These are phyloP conservation scores for Solanum ossicruentum DNA, from an alignment of 257 asterid genomes.

Conservation along the genomic window DNA sequence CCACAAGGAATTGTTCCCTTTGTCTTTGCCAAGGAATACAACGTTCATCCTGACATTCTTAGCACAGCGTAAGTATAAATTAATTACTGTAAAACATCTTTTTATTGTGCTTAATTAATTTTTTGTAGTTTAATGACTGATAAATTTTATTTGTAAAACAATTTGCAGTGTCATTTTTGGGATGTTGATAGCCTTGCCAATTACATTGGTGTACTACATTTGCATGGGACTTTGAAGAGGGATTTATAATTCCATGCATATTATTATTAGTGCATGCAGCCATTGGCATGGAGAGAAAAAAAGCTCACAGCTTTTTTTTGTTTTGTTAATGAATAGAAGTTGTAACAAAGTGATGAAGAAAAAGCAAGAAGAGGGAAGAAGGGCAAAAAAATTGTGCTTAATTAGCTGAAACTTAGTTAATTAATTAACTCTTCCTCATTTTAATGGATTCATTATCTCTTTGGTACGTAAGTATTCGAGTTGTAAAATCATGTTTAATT, in stretches of 20 bases:
- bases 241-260: not conserved
- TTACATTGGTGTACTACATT: conserved; percentile 36
- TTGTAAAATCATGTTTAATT: conserved; percentile 18
- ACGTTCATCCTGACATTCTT: conserved; percentile 35
- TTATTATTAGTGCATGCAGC: not conserved
- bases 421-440: not conserved
- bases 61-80: conserved; percentile 26
- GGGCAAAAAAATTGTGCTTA: not conserved
- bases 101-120: not conserved
- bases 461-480: conserved; percentile 2
- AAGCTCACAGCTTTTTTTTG: not conserved
- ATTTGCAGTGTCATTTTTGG: conserved; percentile 34
- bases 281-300: not conserved
- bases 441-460: not conserved
- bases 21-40: conserved; percentile 43
- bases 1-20: conserved; percentile 48
- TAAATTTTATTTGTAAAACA: not conserved
- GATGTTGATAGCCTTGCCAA: conserved; percentile 37
- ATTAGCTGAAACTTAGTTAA: not conserved
- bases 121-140: not conserved
- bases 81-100: not conserved
- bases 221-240: conserved; percentile 27
- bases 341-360: not conserved
- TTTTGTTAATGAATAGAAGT: not conserved
- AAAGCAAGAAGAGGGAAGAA: not conserved